Evolutionary conservation across 2,329 filamentous ascomycete species (phyloP).

Genomic region (Pseudocercospora cruenta): DNA sequence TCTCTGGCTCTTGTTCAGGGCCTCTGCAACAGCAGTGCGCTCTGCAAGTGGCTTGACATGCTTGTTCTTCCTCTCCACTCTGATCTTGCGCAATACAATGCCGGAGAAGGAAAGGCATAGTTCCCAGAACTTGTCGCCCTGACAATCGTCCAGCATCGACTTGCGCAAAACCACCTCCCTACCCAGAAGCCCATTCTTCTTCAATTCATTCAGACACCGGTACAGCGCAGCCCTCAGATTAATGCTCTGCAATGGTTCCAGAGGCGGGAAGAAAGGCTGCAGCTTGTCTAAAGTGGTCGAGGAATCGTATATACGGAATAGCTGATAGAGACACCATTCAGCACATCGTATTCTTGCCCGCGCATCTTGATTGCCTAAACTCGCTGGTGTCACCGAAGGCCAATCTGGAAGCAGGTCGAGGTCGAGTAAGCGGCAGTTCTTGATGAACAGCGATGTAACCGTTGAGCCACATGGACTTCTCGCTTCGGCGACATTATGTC

Average conservation of each 20-base stretch:
- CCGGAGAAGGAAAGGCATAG: conserved; percentile 82
- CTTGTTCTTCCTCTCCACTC: conserved; percentile 52
- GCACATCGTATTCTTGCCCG: conserved; percentile 80
- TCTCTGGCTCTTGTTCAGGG: conserved; percentile 38
- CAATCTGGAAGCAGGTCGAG: conserved; percentile 77
- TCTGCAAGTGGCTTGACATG: conserved; percentile 48
- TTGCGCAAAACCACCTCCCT: conserved; percentile 82
- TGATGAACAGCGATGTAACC: conserved; percentile 70
- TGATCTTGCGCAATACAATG: conserved; percentile 71
- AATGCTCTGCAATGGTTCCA: conserved; percentile 86
- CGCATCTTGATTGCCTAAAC: conserved; percentile 66
- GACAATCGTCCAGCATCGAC: conserved; percentile 96
- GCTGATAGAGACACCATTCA: conserved; percentile 88
- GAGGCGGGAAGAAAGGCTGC: conserved; percentile 84
- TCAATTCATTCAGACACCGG: conserved; percentile 78
- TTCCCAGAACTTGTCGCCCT: conserved; percentile 87
- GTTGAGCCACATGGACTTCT: conserved; percentile 11
- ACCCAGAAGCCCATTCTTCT: conserved; percentile 82
- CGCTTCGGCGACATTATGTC: conserved; percentile 9
- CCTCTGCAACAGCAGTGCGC: conserved; percentile 52
- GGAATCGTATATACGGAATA: conserved; percentile 83
- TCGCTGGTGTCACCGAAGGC: conserved; percentile 72
- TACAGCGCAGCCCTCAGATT: conserved; percentile 86
- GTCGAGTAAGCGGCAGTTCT: conserved; percentile 80
- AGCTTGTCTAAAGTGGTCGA: conserved; percentile 79